Evolutionary conservation across 192 early-diverging fungal genomes (phyloP).

Genomic region (Backusella sp.): DNA sequence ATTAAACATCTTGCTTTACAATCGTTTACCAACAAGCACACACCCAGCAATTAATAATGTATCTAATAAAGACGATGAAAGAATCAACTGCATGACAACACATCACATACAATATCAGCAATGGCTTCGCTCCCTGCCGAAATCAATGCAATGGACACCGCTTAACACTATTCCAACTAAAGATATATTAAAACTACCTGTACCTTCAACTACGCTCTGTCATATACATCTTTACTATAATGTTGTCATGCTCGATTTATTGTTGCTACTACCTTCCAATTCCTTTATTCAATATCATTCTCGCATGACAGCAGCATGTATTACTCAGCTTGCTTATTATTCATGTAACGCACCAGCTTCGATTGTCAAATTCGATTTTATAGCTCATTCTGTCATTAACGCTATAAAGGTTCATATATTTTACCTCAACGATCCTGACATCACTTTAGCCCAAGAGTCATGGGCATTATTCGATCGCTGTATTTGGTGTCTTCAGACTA

Average conservation of each 20-base stretch:
- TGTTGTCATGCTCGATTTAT: background rate
- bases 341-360: conserved; percentile 3
- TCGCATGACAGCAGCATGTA: conserved; percentile 2
- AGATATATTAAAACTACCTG: conserved; percentile 7
- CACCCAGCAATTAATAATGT: background rate
- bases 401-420: conserved; percentile 7
- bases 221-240: conserved; percentile 9
- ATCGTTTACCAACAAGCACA: conserved; percentile 5
- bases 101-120: background rate
- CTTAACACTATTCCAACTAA: background rate
- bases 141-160: conserved; percentile 12
- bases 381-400: background rate
- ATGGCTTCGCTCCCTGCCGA: conserved; percentile 5
- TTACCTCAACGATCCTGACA: conserved; percentile 1
- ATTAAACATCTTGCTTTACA: background rate
- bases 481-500: conserved; percentile 8
- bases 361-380: conserved; percentile 12
- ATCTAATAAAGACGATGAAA: background rate
- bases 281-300: background rate
- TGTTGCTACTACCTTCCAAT: background rate
- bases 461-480: conserved; percentile 15
- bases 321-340: conserved; percentile 14
- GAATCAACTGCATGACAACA: background rate
- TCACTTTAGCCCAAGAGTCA: conserved; percentile 3
- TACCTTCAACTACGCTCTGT: background rate